Evolutionary conservation across 116 monocot genomes (phyloP), one percentile per base, ranked within the genome.

Genomic region (Iris pallida): DNA sequence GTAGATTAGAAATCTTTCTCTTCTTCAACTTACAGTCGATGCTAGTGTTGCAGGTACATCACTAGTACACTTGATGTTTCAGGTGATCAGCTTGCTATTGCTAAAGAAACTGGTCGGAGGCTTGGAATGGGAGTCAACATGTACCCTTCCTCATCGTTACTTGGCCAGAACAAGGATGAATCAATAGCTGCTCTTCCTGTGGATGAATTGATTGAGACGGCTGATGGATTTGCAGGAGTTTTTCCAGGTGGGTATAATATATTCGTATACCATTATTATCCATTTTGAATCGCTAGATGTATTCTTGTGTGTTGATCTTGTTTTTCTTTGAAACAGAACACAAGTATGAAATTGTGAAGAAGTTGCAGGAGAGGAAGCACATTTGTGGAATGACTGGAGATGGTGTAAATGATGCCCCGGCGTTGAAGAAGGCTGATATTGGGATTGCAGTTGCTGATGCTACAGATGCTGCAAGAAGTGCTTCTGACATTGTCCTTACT

Each of bases 381-480:
- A 93, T 93, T 10, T 86, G 86, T 64, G 93, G 93, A 68, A 93
- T 93, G 93, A 93, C 93, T 0, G 93, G 93, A 65, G 93, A 93
- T 56, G 93, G 93, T 47, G 93, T 93, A 41, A 93, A 93, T 53
- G 93, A 93, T 76, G 93, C 93, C 10, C 93, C 93, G 0, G 93
- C 93, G 20, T 58, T 93, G 65, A 93, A 93, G 85, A 93, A 81
- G 78, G 93, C 93, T 8, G 93, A 93, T 55, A 93, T 93, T 57
- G 93, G 93, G 16, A 93, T 93, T 53, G 93, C 93, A 51, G 93
- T 93, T 74, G 90, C 89, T 47, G 93, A 93, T 78, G 93, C 93
- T 40, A 93, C 93, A 12, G 93, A 93, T 74, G 93, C 93, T 8
- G 93, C 93, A 15, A 81, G 93, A 74, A 42, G 90, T 68, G 93